Percentiles rank a stretch among this genome's conserved stretches.
These are phyloP conservation scores for Trichoderma lentiforme DNA, from an alignment of 2,329 filamentous ascomycete genomes.

Conservation along the genomic window DNA sequence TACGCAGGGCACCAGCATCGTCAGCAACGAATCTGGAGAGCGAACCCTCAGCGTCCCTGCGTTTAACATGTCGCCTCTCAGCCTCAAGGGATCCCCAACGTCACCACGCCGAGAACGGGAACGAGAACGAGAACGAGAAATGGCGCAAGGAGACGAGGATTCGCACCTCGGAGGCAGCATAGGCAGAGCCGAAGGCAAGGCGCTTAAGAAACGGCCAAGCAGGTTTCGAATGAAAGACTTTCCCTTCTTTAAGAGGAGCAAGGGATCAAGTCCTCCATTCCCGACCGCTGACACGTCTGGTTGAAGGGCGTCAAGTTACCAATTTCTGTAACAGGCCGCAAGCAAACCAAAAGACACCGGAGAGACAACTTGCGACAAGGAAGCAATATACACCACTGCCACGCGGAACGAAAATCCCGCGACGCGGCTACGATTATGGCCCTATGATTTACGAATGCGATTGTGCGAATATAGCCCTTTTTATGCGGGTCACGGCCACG, in stretches of 20 bases:
- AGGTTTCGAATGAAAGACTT: conserved; percentile 62
- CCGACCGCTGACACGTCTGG: conserved; percentile 34
- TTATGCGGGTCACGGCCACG: conserved; percentile 7
- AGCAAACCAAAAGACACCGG: neutral
- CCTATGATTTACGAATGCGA: conserved; percentile 17
- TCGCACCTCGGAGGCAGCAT: conserved; percentile 41
- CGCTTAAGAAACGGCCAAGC: conserved; percentile 60
- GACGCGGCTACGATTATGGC: conserved; percentile 11
- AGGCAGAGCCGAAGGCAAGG: conserved; percentile 47
- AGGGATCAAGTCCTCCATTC: conserved; percentile 36
- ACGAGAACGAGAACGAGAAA: conserved; percentile 3
- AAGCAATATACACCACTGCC: neutral
- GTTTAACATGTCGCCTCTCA: conserved; percentile 39
- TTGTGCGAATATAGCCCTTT: conserved; percentile 13
- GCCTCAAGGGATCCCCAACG: conserved; percentile 30
- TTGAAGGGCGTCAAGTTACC: conserved; percentile 24
- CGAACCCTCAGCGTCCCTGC: conserved; percentile 44
- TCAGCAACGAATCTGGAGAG: conserved; percentile 57
- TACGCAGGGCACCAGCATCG: conserved; percentile 63
- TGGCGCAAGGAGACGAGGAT: conserved; percentile 28
- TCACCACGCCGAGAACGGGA: conserved; percentile 26
- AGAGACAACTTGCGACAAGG: neutral
- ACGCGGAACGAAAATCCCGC: neutral
- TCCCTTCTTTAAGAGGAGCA: conserved; percentile 54
- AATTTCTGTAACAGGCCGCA: neutral